Base-by-base conservation (phyloP, 192 early-diverging fungal species). In the Backusella macrospora region DNA sequence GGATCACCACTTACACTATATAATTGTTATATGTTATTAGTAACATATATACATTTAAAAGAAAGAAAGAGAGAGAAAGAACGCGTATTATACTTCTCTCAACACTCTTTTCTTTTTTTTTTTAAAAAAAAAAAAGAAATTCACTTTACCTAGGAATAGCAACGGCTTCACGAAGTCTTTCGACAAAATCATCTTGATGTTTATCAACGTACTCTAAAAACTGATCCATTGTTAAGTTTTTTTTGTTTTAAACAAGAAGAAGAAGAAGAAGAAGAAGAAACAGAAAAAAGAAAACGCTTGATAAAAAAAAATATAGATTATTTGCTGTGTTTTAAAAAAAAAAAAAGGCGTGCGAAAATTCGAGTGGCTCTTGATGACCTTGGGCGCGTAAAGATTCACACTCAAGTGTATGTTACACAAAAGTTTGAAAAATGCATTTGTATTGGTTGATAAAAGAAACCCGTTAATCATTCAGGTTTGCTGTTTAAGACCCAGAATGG, bases 111-210 rank as follows among this genome's bases (percentile, higher is more conserved):
- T 46, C 14, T 46, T 46, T 14, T 23, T 64, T 16, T 15, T 15
- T 63, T 1, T 63, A 62, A n/a, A 34, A 34, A 34, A 34, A 34
- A 34, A 34, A 34, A 34, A 2, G 2, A 34, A 34, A 2, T 46
- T n/a, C 37, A 38, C 18, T 18, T 23, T 87, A 91, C 92, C 90
- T 90, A 65, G 94, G 92, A 71, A 96, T 96, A 45, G 90, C 93
- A 37, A 98, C 95, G 21, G 88, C 93, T 84, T 97, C 93, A 65
- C 90, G 90, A 49, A 99, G 91, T 49, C 90, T 85, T 68, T 96
- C 86, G 80, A 97, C 89, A 77, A 92, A 97, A 78, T 86, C 79
- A 70, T 93, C 78, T 77, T 95, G 89, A 84, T 93, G 88, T 78
- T 90, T 78, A 68, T 94, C 90, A 65, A 96, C 90, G 70, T 92